Base-by-base conservation (phyloP, 1,139 yeast species). In the Candida pseudocylindracea region DNA sequence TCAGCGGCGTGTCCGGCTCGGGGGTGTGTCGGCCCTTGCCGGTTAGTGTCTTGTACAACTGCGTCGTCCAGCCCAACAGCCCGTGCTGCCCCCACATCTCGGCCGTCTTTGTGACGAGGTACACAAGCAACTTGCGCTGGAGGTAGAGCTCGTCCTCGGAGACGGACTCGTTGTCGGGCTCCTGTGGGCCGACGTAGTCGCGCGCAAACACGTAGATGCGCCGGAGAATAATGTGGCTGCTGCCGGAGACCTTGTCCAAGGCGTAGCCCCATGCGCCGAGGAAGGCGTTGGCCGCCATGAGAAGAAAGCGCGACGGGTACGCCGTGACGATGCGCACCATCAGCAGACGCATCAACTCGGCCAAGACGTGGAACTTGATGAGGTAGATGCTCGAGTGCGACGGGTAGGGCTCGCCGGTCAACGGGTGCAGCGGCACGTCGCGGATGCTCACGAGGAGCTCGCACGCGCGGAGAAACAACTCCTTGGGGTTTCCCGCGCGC, bases 261-360 rank as follows among this genome's bases (percentile, higher is more conserved):
- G 11, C 12, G 11, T 30, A 26, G 7, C 13, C 8, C 20, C 4
- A 15, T 34, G 65, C 57, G 33, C 67, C 67, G 31, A 73, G 49
- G 31, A 70, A 49, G 1, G 80, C 57, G 2, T 73, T 49, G 0
- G 72, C 55, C 1, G 71, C 65, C 64, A 78, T 73, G 1, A 74
- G 63, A 34, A 85, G 53, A 44, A 79, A 79, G 38, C 78, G 62
- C 1, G 93, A 75, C 10, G 94, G 93, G 43, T 72, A 72, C 15
- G 31, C 48, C 0, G 92, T 75, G 30, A 60, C 54, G 38, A 75
- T 70, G 35, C 67, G 54, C 38, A 51, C 54, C 42, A 74, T 46
- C 31, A 69, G 63, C 33, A 65, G 55, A 28, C 55, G 58, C 37
- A 75, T 50, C 36, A 78, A 57, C 49, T 79, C 91, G 35, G 70